Percentiles rank a stretch among this genome's conserved stretches.
phyloP scores from a whole-genome alignment of 805 yeast genomes.

The Saturnispora mendoncae region DNA sequence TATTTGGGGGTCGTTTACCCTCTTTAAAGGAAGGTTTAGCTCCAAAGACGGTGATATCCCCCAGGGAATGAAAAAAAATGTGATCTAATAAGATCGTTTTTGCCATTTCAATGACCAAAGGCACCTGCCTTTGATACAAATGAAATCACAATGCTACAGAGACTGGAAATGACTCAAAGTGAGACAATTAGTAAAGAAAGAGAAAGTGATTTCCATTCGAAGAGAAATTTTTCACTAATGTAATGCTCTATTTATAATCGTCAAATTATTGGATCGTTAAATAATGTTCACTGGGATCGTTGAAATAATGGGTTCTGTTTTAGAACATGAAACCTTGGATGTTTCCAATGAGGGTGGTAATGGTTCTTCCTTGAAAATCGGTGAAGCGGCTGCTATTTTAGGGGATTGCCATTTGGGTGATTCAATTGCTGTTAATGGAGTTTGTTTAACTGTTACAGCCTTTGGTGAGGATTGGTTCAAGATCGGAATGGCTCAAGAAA shows the following conservation, averaged over 20 bases:
- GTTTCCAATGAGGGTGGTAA: conserved; percentile 50
- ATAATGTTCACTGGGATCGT: conserved; percentile 91
- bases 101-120: no score
- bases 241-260: neutral
- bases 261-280: no score
- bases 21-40: conserved; percentile 30
- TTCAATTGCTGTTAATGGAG: conserved; percentile 84
- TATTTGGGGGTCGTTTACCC: conserved; percentile 55
- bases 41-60: conserved; percentile 32
- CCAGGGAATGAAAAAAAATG: conserved; percentile 2
- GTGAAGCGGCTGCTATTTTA: conserved; percentile 53
- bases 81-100: neutral
- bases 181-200: neutral
- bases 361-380: conserved; percentile 64
- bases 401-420: conserved; percentile 88
- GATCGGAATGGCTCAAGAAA: conserved; percentile 91
- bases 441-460: conserved; percentile 86
- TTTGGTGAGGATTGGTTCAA: conserved; percentile 56
- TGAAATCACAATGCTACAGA: no score
- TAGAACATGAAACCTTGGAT: conserved; percentile 40
- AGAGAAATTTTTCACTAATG: neutral
- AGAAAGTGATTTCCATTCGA: neutral
- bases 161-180: neutral
- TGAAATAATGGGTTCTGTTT: conserved; percentile 65
- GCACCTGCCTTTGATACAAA: no score